Evolutionary conservation across 1,284 basidiomycete species (phyloP).

Genomic region (Coniophora puteana): DNA sequence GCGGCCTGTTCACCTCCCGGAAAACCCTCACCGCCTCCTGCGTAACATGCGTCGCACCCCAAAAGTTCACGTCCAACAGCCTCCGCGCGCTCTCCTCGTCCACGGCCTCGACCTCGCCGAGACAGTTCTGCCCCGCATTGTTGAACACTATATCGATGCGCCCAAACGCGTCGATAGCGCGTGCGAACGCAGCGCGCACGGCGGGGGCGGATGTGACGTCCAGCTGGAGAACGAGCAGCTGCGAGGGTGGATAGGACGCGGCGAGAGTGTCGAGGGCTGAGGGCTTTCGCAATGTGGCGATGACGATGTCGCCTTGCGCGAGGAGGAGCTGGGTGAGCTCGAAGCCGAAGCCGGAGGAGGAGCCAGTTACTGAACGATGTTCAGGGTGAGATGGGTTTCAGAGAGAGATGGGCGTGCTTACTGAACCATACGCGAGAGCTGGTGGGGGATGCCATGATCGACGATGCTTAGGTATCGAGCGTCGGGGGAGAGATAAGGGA

Average conservation of each 20-base stretch:
- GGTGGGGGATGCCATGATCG: too few species aligned
- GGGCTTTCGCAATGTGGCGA: conserved; percentile 13
- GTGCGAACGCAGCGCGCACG: conserved; percentile 33
- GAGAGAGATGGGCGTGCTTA: too few species aligned
- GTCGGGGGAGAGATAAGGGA: too few species aligned
- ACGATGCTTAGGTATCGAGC: too few species aligned
- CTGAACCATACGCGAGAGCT: too few species aligned
- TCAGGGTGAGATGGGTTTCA: too few species aligned
- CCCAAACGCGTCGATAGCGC: conserved; percentile 32
- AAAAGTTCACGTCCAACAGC: conserved; percentile 37
- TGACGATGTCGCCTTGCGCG: conserved; percentile 10
- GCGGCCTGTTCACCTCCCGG: conserved; percentile 31
- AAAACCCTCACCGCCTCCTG: conserved; percentile 29
- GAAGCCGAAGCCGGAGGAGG: too few species aligned
- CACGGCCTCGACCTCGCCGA: conserved; percentile 20
- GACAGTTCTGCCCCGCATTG: conserved; percentile 33
- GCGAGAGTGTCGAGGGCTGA: conserved; percentile 1
- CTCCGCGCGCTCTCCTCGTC: conserved; percentile 25
- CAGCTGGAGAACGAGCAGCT: too few species aligned
- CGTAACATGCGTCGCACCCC: conserved; percentile 30
- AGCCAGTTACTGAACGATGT: too few species aligned
- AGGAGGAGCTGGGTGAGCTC: conserved; percentile 10
- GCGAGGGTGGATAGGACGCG: too few species aligned
- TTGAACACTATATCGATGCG: conserved; percentile 41
- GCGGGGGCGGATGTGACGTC: too few species aligned